A percentile compares a stretch with the other conserved stretches of the same genome.
phyloP scores from a whole-genome alignment of 2,329 filamentous ascomycete species.

The Colletotrichum viniferum region DNA sequence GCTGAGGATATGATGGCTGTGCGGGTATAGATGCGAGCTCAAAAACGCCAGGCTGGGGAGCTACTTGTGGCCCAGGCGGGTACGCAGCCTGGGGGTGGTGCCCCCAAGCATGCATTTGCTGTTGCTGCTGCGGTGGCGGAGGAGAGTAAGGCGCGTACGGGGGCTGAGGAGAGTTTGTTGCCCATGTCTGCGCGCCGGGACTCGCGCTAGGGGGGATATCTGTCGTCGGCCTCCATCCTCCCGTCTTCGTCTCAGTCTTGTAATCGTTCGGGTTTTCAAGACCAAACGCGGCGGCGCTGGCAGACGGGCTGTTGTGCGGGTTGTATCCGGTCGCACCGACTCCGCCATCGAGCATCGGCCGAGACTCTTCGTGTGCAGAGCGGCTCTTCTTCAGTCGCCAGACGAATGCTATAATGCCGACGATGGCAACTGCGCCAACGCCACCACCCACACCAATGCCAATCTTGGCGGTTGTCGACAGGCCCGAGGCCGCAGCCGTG shows the following conservation, averaged over 20 bases:
- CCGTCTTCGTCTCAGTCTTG: not conserved
- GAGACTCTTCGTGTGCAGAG: constrained; percentile 15
- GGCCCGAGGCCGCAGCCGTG: constrained; percentile 11
- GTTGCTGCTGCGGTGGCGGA: not conserved
- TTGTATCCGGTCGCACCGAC: not conserved
- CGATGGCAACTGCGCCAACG: constrained; percentile 27
- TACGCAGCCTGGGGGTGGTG: constrained; percentile 11
- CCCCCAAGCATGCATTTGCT: constrained; percentile 1
- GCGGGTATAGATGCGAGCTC: constrained; percentile 20
- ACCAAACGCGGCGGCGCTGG: not conserved
- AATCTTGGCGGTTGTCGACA: constrained; percentile 41
- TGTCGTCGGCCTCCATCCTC: not conserved
- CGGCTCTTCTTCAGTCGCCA: constrained; percentile 18
- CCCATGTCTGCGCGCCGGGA: constrained; percentile 16
- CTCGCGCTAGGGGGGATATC: not conserved
- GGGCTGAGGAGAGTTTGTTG: not conserved
- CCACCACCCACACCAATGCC: constrained; percentile 44
- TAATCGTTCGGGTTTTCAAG: not conserved
- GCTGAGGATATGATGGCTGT: not conserved
- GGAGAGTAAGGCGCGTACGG: not conserved
- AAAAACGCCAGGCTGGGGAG: constrained; percentile 10
- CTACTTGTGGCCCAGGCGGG: not conserved
- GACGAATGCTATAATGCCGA: not conserved
- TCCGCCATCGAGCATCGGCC: constrained; percentile 20
- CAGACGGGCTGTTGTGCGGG: not conserved